Evolutionary conservation across 164 flowering plant genomes (phyloP), one percentile per base, ranked within the genome.

Genomic region (Tetracentron sinense): DNA sequence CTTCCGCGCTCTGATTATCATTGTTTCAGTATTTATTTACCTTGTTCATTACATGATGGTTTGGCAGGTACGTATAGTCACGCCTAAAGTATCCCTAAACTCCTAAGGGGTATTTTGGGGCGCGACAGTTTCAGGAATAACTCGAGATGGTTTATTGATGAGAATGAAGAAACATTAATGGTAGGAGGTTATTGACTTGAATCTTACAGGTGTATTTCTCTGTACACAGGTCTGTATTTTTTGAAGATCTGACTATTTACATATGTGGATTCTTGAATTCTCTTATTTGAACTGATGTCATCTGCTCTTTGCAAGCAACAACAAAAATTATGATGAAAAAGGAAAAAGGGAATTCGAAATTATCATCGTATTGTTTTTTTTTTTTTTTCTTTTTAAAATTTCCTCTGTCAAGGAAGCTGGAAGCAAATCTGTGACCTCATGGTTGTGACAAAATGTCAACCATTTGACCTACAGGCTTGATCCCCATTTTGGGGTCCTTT

Each of bases 271-370:
- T 49, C 56, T 67, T 38, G 35, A 55, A 22, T 31, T 61, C 16
- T 54, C 35, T 47, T 49, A 29, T 51, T 29, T 30, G n/a, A 31
- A 63, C 69, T 61, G 44, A 52, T 31, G 42, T 28, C 14, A 28
- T 73, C 49, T 57, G 16, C 48, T 68, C 29, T 62, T 57, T 82
- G 79, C 90, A 93, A 97, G 96, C 97, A 14, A 97, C 95, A 52
- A 84, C 97, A 53, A 91, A 89, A 63, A 65, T 89, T 50, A 94
- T 94, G 99, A 94, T 89, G 95, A 91, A 87, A 74, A 94, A 91
- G n/a, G 87, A 94, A 57, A 71, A 91, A 86, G 97, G 99, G 91
- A 74, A 42, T 25, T 49, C 38, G 23, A 28, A 50, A 15, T 46
- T 22, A 29, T 42, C 17, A 48, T 66, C 58, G 8, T 50, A 33